Evolutionary conservation across 257 asterid species (phyloP).

Genomic region (Mitragyna speciosa): DNA sequence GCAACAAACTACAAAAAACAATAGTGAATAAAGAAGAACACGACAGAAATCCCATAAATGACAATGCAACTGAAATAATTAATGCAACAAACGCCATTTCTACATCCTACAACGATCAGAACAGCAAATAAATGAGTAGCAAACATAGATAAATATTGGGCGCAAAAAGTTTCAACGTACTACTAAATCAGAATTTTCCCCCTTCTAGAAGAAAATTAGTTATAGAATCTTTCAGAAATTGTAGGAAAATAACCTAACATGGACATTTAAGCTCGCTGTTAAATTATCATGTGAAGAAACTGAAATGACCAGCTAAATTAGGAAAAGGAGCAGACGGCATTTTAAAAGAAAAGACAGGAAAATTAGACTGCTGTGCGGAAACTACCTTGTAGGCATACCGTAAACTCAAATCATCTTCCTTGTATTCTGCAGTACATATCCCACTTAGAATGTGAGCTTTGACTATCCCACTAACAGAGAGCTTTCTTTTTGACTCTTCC

Average conservation of each 20-base stretch:
- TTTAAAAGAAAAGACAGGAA: background rate
- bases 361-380: constrained; percentile 13
- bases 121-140: background rate
- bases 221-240: background rate
- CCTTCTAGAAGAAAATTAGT: background rate
- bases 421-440: constrained; percentile 68
- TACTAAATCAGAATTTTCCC: background rate
- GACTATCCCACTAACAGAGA: constrained; percentile 62
- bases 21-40: background rate
- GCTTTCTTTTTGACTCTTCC: constrained; percentile 50
- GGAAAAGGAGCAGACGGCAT: background rate
- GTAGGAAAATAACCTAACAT: background rate
- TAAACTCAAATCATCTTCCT: constrained; percentile 64
- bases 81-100: no score
- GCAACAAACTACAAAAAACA: background rate
- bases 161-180: background rate
- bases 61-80: background rate
- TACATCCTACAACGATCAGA: no score
- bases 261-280: background rate
- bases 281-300: constrained; percentile 7
- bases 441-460: constrained; percentile 61
- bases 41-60: background rate
- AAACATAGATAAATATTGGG: background rate
- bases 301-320: background rate
- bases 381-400: constrained; percentile 80